Conservation (phyloP, 352 stramenopile genomes). For the Phytophthora lateralis region DNA sequence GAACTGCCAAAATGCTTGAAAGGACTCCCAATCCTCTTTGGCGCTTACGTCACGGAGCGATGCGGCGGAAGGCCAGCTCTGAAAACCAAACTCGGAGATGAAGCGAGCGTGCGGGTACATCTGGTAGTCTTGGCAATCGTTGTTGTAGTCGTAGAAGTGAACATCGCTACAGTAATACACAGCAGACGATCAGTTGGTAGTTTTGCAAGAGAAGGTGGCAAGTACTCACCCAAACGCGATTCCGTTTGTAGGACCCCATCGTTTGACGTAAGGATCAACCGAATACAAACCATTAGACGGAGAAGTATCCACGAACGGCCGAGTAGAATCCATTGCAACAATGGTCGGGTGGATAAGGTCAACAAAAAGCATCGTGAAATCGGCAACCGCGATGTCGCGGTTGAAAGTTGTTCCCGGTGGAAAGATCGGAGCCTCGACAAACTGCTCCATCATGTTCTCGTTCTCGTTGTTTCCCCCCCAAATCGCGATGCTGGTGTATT, state of each 20-base stretch:
- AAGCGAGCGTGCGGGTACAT: constrained; percentile 80
- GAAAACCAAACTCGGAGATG: constrained; percentile 89
- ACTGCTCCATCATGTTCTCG: constrained; percentile 88
- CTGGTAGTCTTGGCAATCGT: constrained; percentile 73
- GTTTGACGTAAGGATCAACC: constrained; percentile 79
- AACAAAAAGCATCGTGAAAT: constrained; percentile 86
- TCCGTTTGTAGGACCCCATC: constrained; percentile 70
- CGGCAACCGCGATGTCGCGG: constrained; percentile 73
- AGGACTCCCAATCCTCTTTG: constrained; percentile 61
- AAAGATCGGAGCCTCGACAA: constrained; percentile 60
- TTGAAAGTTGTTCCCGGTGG: constrained; percentile 60
- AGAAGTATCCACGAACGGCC: constrained; percentile 87
- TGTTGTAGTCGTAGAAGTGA: constrained; percentile 87
- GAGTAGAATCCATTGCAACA: constrained; percentile 46
- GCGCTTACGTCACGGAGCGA: constrained; percentile 60
- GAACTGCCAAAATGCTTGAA: constrained; percentile 73
- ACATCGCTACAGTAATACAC: constrained; percentile 58
- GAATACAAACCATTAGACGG: constrained; percentile 87
- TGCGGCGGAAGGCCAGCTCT: constrained; percentile 70
- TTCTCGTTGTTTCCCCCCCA: constrained; percentile 94
- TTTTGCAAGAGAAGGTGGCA: neutral
- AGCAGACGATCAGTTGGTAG: constrained; percentile 2
- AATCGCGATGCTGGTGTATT: constrained; percentile 86
- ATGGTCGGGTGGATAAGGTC: constrained; percentile 72
- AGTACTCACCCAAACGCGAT: constrained; percentile 58